Evolutionary conservation across 768 basidiomycete genomes (phyloP).

Genomic region (Dacryopinax primogenitus): DNA sequence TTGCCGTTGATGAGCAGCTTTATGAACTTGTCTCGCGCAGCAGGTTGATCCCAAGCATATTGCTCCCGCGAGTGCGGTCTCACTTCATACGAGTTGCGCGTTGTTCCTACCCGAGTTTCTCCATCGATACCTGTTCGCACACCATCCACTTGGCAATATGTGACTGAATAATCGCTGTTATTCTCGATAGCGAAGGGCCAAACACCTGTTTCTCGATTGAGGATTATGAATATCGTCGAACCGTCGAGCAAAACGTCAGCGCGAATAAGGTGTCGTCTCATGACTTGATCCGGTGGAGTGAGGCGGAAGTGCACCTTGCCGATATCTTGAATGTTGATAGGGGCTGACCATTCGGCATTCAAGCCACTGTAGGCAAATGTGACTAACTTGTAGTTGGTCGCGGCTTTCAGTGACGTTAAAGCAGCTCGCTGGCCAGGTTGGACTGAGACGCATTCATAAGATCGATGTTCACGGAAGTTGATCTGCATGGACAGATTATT

Average conservation of each 20-base stretch:
- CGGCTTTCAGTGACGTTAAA: constrained; percentile 51
- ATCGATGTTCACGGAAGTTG: constrained; percentile 68
- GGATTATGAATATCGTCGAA: constrained; percentile 75
- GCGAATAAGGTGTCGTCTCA: constrained; percentile 44
- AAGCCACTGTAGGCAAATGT: constrained; percentile 79
- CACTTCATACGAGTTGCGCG: constrained; percentile 38
- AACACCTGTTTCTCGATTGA: constrained; percentile 48
- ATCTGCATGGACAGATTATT: constrained; percentile 61
- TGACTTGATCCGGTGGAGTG: constrained; percentile 29
- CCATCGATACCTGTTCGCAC: not conserved
- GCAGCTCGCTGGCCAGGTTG: constrained; percentile 56
- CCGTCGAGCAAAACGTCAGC: constrained; percentile 73
- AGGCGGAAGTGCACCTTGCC: constrained; percentile 69
- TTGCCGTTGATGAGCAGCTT: constrained; percentile 47
- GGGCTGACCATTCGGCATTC: constrained; percentile 78
- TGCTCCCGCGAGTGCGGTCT: constrained; percentile 39
- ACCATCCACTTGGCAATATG: constrained; percentile 61
- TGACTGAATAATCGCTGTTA: constrained; percentile 57
- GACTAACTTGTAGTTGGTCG: constrained; percentile 52
- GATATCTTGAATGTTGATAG: constrained; percentile 84
- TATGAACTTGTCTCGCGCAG: constrained; percentile 67
- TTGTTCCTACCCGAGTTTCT: constrained; percentile 19
- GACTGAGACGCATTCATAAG: constrained; percentile 50
- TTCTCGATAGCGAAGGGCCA: constrained; percentile 94
- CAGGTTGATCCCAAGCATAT: constrained; percentile 93